Conservation (phyloP, 192 early-diverging fungal species). For the Backusella tuberculispora region DNA sequence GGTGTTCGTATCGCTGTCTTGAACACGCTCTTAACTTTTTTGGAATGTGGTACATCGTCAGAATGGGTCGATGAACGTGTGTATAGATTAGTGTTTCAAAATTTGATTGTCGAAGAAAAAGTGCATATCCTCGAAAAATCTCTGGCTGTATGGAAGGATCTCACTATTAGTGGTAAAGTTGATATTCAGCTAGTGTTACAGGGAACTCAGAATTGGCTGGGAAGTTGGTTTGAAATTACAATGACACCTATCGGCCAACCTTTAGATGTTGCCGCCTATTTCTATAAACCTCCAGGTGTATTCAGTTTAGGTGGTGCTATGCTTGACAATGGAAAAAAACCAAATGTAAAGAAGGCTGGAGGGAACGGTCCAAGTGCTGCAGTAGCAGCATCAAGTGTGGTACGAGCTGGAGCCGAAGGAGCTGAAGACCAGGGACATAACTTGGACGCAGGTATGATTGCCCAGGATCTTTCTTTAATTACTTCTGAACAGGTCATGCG, state of each 20-base stretch:
- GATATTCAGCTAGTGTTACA: constrained; percentile 31
- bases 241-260: constrained; percentile 90
- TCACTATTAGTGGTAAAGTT: constrained; percentile 41
- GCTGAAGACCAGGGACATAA: constrained; percentile 59
- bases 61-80: constrained; percentile 75
- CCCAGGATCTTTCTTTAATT: constrained; percentile 88
- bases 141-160: constrained; percentile 67
- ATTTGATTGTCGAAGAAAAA: constrained; percentile 88
- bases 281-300: constrained; percentile 48
- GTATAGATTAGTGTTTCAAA: constrained; percentile 86
- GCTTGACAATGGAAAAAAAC: constrained; percentile 15
- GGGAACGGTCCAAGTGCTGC: not conserved
- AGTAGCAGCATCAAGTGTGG: constrained; percentile 18
- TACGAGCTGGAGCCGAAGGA: constrained; percentile 21
- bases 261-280: constrained; percentile 55
- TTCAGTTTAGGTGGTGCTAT: constrained; percentile 41
- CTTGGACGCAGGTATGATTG: constrained; percentile 89
- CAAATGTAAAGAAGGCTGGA: not conserved
- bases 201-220: constrained; percentile 40
- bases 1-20: constrained; percentile 85
- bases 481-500: constrained; percentile 75
- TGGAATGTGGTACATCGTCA: constrained; percentile 53
- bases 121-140: constrained; percentile 64
- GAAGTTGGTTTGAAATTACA: constrained; percentile 69
- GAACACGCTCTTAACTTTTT: constrained; percentile 77